Evolutionary conservation across 768 basidiomycete species (phyloP).

Genomic region (Mycena floridula): DNA sequence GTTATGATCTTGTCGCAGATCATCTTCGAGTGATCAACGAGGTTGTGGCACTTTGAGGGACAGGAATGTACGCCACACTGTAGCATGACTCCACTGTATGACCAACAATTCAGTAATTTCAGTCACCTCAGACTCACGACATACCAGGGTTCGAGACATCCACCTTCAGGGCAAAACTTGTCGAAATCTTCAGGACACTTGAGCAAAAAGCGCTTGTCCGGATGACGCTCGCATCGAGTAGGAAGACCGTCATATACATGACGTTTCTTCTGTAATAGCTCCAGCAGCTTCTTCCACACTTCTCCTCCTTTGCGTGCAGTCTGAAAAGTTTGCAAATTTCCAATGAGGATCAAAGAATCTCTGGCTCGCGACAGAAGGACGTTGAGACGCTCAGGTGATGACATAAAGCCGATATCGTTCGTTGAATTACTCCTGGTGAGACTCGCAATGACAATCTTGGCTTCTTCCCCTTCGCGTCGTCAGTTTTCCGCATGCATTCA

Average conservation of each 20-base stretch:
- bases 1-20: constrained; percentile 33
- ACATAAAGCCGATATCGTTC: constrained; percentile 68
- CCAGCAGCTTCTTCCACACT: constrained; percentile 47
- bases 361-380: constrained; percentile 68
- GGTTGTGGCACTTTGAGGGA: constrained; percentile 55
- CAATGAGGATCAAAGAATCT: constrained; percentile 58
- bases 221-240: constrained; percentile 51
- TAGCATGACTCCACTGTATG: constrained; percentile 41
- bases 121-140: constrained; percentile 7
- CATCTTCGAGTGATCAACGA: constrained; percentile 49
- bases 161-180: constrained; percentile 49
- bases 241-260: constrained; percentile 59
- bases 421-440: constrained; percentile 53
- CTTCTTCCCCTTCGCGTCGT: too few species aligned
- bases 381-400: constrained; percentile 60
- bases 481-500: too few species aligned
- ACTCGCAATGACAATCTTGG: constrained; percentile 58
- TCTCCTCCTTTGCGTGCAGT: constrained; percentile 42
- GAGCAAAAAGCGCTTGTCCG: constrained; percentile 30
- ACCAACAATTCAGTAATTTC: not conserved
- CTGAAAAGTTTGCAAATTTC: constrained; percentile 55
- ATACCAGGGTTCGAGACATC: constrained; percentile 57
- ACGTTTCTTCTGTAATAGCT: constrained; percentile 30
- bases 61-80: constrained; percentile 50
- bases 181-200: constrained; percentile 43